Percentiles rank a stretch among this genome's conserved stretches.
Evolutionary conservation across 345 rosid genomes (phyloP).

Genomic region (Rhodamnia rubescens): DNA sequence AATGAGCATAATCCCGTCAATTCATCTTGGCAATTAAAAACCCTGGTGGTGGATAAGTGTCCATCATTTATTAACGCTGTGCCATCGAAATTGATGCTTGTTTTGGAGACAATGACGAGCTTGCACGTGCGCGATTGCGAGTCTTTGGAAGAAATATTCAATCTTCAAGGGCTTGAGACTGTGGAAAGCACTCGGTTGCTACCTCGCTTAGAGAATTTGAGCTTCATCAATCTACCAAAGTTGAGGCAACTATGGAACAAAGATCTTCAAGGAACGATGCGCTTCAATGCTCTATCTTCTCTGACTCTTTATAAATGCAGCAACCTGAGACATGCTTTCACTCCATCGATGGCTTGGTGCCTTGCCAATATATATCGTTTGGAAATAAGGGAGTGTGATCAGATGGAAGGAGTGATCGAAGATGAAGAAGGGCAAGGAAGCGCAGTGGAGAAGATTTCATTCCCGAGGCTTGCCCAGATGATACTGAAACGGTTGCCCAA

Average conservation of each 20-base stretch:
- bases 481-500: background rate
- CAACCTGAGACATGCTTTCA: background rate
- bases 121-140: background rate
- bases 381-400: background rate
- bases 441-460: background rate
- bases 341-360: background rate
- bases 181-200: background rate
- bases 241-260: background rate
- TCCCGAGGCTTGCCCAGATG: fast-evolving
- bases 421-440: background rate
- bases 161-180: background rate
- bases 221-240: background rate
- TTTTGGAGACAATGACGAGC: background rate
- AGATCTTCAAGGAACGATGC: background rate
- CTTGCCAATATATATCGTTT: fast-evolving
- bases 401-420: background rate
- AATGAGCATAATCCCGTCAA: background rate
- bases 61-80: background rate
- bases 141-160: background rate
- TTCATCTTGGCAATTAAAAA: background rate
- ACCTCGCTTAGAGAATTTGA: fast-evolving
- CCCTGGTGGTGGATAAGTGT: background rate
- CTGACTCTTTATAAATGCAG: background rate
- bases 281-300: fast-evolving
- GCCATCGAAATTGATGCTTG: background rate